Conservation (phyloP, 2,329 filamentous ascomycete species). For the Phoma sp. region DNA sequence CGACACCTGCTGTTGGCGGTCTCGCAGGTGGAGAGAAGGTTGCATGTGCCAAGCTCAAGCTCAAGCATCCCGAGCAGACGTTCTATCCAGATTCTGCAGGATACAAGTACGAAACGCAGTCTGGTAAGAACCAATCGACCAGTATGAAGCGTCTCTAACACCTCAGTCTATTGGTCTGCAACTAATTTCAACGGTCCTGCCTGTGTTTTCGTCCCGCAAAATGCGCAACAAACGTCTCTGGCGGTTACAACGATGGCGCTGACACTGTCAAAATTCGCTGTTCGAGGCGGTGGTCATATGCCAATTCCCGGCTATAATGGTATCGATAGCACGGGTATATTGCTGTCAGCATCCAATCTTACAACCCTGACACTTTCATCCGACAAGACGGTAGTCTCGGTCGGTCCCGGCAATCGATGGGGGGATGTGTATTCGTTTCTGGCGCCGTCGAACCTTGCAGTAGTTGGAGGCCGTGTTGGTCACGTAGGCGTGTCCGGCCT, state of each 20-base stretch:
- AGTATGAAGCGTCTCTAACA: not conserved
- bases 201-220: constrained; percentile 30
- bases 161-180: constrained; percentile 21
- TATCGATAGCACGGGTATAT: constrained; percentile 26
- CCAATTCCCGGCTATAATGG: constrained; percentile 28
- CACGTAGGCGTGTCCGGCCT: constrained; percentile 42
- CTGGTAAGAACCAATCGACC: not conserved
- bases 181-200: constrained; percentile 22
- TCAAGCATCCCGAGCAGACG: constrained; percentile 10
- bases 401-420: constrained; percentile 43
- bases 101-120: constrained; percentile 14
- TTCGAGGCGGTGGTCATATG: constrained; percentile 35
- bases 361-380: constrained; percentile 28
- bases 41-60: constrained; percentile 5
- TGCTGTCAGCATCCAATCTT: constrained; percentile 29
- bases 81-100: constrained; percentile 12
- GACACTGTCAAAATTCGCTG: constrained; percentile 25
- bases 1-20: not conserved
- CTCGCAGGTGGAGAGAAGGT: constrained; percentile 1
- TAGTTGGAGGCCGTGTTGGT: constrained; percentile 38
- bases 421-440: constrained; percentile 39
- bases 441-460: constrained; percentile 26
- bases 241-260: constrained; percentile 24
- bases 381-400: constrained; percentile 30
- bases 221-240: constrained; percentile 26